Base-by-base conservation (phyloP, 2,329 filamentous ascomycete genomes). In the Shiraia sp. region DNA sequence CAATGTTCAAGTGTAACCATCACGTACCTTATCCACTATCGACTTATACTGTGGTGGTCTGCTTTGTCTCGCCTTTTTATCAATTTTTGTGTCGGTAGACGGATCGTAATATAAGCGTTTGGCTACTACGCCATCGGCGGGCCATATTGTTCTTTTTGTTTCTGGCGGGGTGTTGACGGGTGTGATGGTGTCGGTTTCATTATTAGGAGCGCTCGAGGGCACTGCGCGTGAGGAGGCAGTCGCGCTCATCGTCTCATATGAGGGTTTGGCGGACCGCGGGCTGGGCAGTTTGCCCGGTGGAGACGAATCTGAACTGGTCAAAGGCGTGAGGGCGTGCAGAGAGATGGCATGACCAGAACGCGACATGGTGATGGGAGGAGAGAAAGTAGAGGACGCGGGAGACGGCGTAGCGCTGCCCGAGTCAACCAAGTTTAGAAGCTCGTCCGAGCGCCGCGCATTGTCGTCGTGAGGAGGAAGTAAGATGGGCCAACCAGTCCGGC, bases 301-400 rank as follows among this genome's bases (percentile, higher is more conserved):
- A 42, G 84, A 85, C 40, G 81, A 85, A 61, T 85, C 83, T 66
- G 78, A 74, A 61, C 80, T 83, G 53, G 83, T 87, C 62, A 86
- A 74, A 45, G 84, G 84, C 15, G 84, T 87, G 37, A 85, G 72
- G 47, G 77, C 79, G 59, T 75, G 74, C 64, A 73, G 57, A 65
- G 77, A 75, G 49, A 75, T 74, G 49, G 75, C 68, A 53, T 78
- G 77, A 64, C 79, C 76, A 68, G 78, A 70, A 57, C 79, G 79
- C 65, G 79, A 72, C 65, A 81, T 81, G 57, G 74, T 68, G 53
- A 45, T 50, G 55, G 74, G 72, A 57, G 76, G 74, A 70, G 83
- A 88, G 71, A 88, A 87, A 53, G 86, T 76, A 40, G 88, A 89
- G 31, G 86, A 89, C 36, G 79, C 79, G 39, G 42, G 80, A 77